phyloP scores from a whole-genome alignment of 305 asterid genomes.

The Rubia occidens region DNA sequence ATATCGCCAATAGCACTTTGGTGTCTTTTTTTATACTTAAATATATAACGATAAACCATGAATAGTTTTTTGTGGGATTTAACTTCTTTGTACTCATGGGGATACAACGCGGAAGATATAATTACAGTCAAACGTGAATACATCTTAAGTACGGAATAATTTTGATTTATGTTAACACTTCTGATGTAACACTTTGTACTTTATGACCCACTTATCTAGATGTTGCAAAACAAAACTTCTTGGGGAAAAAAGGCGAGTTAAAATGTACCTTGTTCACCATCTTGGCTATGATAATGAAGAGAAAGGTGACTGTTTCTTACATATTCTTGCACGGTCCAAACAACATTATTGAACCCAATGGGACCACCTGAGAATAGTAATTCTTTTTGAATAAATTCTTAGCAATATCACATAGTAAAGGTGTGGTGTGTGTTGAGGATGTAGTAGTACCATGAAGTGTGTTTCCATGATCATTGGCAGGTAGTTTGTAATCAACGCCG shows the following conservation, averaged over 20 bases:
- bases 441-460: conserved; percentile 59
- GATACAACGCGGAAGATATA: no score
- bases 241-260: no score
- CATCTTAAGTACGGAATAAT: no score
- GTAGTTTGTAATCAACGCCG: conserved; percentile 45
- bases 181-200: no score
- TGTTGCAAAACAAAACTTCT: background rate
- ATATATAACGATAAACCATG: no score
- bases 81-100: no score
- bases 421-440: background rate
- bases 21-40: no score
- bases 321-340: conserved; percentile 42
- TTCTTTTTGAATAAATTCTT: background rate
- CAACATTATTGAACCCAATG: conserved; percentile 48
- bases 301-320: conserved; percentile 39
- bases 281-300: conserved; percentile 49
- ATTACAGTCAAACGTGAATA: no score
- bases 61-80: no score
- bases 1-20: no score
- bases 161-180: background rate
- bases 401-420: background rate
- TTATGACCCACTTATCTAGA: no score
- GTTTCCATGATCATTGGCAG: conserved; percentile 70
- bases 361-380: conserved; percentile 43
- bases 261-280: conserved; percentile 68